Evolutionary conservation across 768 basidiomycete genomes (phyloP).

Genomic region (Stropharia rugosoannulata): DNA sequence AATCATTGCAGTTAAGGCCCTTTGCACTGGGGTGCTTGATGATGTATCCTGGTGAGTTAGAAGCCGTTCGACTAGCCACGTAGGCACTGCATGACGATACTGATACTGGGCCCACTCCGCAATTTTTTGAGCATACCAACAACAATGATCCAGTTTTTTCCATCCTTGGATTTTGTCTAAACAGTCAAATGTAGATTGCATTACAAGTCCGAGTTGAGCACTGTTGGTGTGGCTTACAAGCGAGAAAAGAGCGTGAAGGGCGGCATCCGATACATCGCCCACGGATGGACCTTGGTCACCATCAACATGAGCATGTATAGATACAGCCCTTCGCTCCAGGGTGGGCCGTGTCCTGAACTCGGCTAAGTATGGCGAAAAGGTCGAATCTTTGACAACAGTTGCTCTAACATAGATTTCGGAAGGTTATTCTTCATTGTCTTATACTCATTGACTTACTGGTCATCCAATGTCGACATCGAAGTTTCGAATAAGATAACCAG

Average conservation of each 20-base stretch:
- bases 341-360: constrained; percentile 83
- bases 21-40: constrained; percentile 48
- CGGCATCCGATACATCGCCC: constrained; percentile 72
- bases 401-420: constrained; percentile 40
- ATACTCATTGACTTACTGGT: constrained; percentile 52
- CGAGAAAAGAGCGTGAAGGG: constrained; percentile 68
- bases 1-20: constrained; percentile 73
- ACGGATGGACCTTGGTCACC: constrained; percentile 83
- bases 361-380: constrained; percentile 75
- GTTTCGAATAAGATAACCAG: constrained; percentile 67
- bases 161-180: constrained; percentile 65
- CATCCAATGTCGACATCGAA: constrained; percentile 54
- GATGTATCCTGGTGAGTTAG: constrained; percentile 58
- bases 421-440: constrained; percentile 6
- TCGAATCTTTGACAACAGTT: constrained; percentile 60
- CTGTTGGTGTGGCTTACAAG: constrained; percentile 78
- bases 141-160: constrained; percentile 67
- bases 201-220: constrained; percentile 66
- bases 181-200: constrained; percentile 71
- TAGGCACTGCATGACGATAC: constrained; percentile 88
- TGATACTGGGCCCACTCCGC: constrained; percentile 93
- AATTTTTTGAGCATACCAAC: constrained; percentile 76
- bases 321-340: constrained; percentile 81
- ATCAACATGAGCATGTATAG: constrained; percentile 85
- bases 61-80: constrained; percentile 78